These are phyloP conservation scores for Magnaporthiopsis poae DNA, from an alignment of 2,329 filamentous ascomycete species.

Conservation along the genomic window DNA sequence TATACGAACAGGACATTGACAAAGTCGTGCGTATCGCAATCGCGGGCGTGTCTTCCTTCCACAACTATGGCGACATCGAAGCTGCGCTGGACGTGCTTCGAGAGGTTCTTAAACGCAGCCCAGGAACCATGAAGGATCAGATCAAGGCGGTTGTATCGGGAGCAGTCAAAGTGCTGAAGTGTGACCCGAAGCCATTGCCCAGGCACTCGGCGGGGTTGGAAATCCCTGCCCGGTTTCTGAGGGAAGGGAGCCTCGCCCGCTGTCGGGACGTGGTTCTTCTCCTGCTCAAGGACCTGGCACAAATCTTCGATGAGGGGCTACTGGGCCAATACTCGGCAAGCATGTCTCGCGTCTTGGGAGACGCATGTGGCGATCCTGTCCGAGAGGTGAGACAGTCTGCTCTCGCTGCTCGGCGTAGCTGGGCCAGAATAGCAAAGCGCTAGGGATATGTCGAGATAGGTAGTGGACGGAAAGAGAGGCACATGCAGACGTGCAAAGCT, in stretches of 20 bases:
- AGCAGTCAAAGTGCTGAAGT: conserved; percentile 26
- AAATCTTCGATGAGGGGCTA: conserved; percentile 36
- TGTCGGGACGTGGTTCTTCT: conserved; percentile 39
- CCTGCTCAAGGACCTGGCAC: conserved; percentile 38
- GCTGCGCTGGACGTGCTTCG: conserved; percentile 40
- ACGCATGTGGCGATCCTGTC: conserved; percentile 43
- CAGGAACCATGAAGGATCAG: conserved; percentile 36
- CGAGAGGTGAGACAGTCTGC: conserved; percentile 43
- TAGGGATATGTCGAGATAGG: neutral
- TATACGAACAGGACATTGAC: conserved; percentile 42
- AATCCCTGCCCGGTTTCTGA: neutral
- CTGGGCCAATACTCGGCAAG: conserved; percentile 34
- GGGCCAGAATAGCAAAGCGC: conserved; percentile 27
- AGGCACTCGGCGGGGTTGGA: neutral
- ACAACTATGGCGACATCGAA: conserved; percentile 33
- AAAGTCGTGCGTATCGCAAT: conserved; percentile 40
- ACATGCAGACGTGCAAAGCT: no score
- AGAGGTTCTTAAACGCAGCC: conserved; percentile 35
- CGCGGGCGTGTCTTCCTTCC: conserved; percentile 32
- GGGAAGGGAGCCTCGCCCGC: conserved; percentile 12
- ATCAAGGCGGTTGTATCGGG: conserved; percentile 39
- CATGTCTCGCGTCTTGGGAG: conserved; percentile 37
- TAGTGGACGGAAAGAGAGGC: neutral
- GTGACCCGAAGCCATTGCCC: neutral
- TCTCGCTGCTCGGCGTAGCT: conserved; percentile 37